Evolutionary conservation across 106 monocot species (phyloP), one percentile per base, ranked within the genome.

Genomic region (Dendrobium nobile): DNA sequence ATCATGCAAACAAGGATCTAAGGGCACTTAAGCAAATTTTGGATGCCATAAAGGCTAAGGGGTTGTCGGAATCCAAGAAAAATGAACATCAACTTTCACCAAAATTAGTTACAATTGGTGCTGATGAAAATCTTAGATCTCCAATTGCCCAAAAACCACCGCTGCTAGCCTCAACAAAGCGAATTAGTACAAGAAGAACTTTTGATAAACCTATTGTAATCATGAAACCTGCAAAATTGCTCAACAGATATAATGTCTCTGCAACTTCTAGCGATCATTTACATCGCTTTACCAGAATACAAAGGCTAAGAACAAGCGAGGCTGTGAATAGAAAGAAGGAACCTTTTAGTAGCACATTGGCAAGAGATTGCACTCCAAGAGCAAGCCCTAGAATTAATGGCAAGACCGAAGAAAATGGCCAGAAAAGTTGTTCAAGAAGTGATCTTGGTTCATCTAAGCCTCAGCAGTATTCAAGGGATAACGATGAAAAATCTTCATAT

Each of bases 161-260:
- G 33, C 18, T 41, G 37, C 54, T 48, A 2, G 20, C 20, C 5
- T 27, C 67, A 11, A 33, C 28, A 10, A 83, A 77, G 47, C 43
- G 78, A 80, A 72, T n/a, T 73, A 70, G 31, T 77, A 73, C 40
- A 70, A 54, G 65, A n/a, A 85, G 76, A 82, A 58, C 79, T 68
- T 80, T 78, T 47, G 89, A 93, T 28, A 85, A 91, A 78, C 91
- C 98, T 4, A 98, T 98, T 73, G 92, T 93, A 41, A 89, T 93
- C 11, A 91, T 93, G 88, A 95, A 90, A 76, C 91, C 95, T 10
- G 86, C 84, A 43, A 95, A 83, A 61, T 90, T 83, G 73, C 22
- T 85, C 27, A 79, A 54, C 70, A 84, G 28, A 87, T 72, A 80
- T 19, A 79, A 61, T 26, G 37, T 72, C 73, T 40, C 85, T 47